Evolutionary conservation across 2,329 filamentous ascomycete species (phyloP).

Genomic region (Apiospora sp.): DNA sequence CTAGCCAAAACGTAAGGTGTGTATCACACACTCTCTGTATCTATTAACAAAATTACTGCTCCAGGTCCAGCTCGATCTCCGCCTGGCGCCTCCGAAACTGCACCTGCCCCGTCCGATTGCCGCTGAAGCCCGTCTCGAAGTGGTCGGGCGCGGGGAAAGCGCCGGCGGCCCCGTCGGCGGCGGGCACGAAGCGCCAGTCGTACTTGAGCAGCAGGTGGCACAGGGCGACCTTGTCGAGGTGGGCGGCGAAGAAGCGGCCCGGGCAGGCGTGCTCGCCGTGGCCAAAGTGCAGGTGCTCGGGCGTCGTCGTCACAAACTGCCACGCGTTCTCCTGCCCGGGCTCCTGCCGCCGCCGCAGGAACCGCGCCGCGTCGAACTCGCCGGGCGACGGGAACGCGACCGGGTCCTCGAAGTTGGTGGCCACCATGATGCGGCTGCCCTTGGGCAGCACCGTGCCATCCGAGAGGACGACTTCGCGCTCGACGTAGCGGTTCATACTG

Average conservation of each 20-base stretch:
- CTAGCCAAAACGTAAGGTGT: neutral
- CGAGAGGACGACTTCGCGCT: slow-evolving; percentile 37
- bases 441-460: slow-evolving; percentile 41
- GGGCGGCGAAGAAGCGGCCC: slow-evolving; percentile 43
- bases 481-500: slow-evolving; percentile 43
- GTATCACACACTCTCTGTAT: neutral
- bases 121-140: slow-evolving; percentile 34
- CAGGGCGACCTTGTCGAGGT: slow-evolving; percentile 45
- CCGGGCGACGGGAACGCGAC: slow-evolving; percentile 39
- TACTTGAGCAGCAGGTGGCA: slow-evolving; percentile 43
- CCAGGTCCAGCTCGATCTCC: slow-evolving; percentile 41
- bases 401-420: slow-evolving; percentile 40
- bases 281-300: slow-evolving; percentile 47
- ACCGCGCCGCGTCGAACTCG: slow-evolving; percentile 41
- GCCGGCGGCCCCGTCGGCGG: slow-evolving; percentile 14
- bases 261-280: slow-evolving; percentile 50
- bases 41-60: neutral
- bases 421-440: slow-evolving; percentile 39
- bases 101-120: slow-evolving; percentile 35
- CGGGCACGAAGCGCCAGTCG: slow-evolving; percentile 43
- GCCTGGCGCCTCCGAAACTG: slow-evolving; percentile 38
- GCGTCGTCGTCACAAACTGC: slow-evolving; percentile 47
- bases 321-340: slow-evolving; percentile 43
- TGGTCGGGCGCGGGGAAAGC: slow-evolving; percentile 31
- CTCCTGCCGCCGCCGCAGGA: slow-evolving; percentile 39